phyloP scores from a whole-genome alignment of 2,329 filamentous ascomycete species.

The Paraphoma sp. region DNA sequence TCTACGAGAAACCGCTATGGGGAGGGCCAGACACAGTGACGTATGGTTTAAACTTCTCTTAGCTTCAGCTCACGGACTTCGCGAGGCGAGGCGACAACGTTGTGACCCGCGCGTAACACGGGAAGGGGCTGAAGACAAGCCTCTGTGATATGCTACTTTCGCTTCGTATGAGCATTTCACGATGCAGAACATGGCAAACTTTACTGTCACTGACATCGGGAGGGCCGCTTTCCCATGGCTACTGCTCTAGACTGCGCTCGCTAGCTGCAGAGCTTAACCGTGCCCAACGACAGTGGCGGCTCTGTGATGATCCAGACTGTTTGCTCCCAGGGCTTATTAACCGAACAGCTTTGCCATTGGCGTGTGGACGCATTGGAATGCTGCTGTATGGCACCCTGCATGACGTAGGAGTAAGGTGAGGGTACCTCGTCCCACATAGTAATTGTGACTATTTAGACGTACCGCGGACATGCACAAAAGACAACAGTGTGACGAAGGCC shows the following conservation, averaged over 20 bases:
- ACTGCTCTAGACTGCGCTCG: not conserved
- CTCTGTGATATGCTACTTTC: not conserved
- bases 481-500: slow-evolving; percentile 8
- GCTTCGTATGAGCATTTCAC: not conserved
- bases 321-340: not conserved
- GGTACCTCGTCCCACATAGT: not conserved
- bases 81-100: not conserved
- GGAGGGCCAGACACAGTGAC: slow-evolving; percentile 14
- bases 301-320: not conserved
- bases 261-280: not conserved
- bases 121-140: not conserved
- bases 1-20: not conserved
- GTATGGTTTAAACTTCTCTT: slow-evolving; percentile 1
- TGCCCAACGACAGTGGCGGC: not conserved
- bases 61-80: not conserved
- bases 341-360: not conserved
- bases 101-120: not conserved
- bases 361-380: not conserved
- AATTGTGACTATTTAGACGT: not conserved
- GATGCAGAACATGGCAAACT: not conserved
- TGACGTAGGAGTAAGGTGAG: slow-evolving; percentile 18
- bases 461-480: not conserved
- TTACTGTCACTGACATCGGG: not conserved
- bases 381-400: slow-evolving; percentile 14
- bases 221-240: not conserved